Percentiles rank a stretch among this genome's conserved stretches.
phyloP scores from a whole-genome alignment of 2,329 filamentous ascomycete species.

The Lecanicillium sp. region DNA sequence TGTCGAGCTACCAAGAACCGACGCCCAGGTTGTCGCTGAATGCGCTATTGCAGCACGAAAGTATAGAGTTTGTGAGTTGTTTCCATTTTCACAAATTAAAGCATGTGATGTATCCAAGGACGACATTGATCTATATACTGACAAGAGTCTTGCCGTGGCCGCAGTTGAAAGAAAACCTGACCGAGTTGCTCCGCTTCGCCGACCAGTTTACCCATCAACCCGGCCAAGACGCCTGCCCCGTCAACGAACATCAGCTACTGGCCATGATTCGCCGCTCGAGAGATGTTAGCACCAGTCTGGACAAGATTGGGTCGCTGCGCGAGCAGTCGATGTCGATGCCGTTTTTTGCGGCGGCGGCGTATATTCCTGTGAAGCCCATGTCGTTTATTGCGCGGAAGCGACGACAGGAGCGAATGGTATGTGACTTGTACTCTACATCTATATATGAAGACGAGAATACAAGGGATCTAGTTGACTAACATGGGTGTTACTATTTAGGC shows the following conservation, averaged over 20 bases:
- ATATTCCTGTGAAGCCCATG: not conserved
- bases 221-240: not conserved
- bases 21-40: slow-evolving; percentile 1
- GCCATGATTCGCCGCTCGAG: slow-evolving; percentile 4
- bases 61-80: slow-evolving; percentile 1
- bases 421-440: too few relatives aligned
- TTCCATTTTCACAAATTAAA: too few relatives aligned
- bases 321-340: slow-evolving; percentile 2
- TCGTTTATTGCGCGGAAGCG: slow-evolving; percentile 1
- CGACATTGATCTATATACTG: not conserved
- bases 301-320: slow-evolving; percentile 5
- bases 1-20: not conserved
- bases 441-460: too few relatives aligned
- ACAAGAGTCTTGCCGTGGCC: not conserved
- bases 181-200: slow-evolving; percentile 4
- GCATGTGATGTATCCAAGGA: not conserved
- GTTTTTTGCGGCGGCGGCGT: not conserved
- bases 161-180: slow-evolving; percentile 2
- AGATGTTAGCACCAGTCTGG: slow-evolving; percentile 3
- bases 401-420: slow-evolving; percentile 2
- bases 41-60: slow-evolving; percentile 5
- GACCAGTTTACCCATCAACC: slow-evolving; percentile 3
- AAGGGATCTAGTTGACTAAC: too few relatives aligned
- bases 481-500: too few relatives aligned
- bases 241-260: slow-evolving; percentile 1